phyloP scores from a whole-genome alignment of 495 filamentous ascomycete species.

The Hypoxylon perforatum region DNA sequence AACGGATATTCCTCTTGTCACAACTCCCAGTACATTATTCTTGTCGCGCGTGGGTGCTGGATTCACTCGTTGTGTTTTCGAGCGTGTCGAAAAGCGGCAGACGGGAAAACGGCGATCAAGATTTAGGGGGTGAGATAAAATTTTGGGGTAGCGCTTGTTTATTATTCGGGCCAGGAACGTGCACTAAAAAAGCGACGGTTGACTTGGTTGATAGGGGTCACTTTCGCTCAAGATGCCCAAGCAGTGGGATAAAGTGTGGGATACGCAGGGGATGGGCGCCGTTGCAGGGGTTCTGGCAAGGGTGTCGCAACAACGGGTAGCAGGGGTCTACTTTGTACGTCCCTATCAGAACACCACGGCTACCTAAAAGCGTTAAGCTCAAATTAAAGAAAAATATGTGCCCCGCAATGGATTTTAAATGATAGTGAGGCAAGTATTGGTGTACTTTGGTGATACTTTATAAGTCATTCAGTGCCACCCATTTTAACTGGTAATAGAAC shows the following conservation, averaged over 20 bases:
- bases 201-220: conserved; percentile 32
- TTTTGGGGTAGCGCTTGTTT: conserved; percentile 43
- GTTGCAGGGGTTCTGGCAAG: conserved; percentile 20
- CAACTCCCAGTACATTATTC: conserved; percentile 25
- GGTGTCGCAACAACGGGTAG: conserved; percentile 4
- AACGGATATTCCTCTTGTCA: conserved; percentile 6
- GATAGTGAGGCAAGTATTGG: conserved; percentile 2
- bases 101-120: conserved; percentile 29
- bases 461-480: neutral
- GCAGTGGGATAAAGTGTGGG: conserved; percentile 33
- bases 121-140: conserved; percentile 42
- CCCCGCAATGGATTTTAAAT: neutral
- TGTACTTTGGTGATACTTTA: conserved; percentile 1
- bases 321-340: conserved; percentile 5
- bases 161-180: conserved; percentile 43
- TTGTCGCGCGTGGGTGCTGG: conserved; percentile 29
- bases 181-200: conserved; percentile 24
- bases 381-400: conserved; percentile 26
- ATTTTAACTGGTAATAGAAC: conserved; percentile 1
- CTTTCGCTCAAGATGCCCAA: conserved; percentile 6
- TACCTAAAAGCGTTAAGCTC: conserved; percentile 25
- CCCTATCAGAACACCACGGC: conserved; percentile 29
- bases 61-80: conserved; percentile 21
- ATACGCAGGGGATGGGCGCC: conserved; percentile 23
- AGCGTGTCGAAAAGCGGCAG: conserved; percentile 11